Evolutionary conservation across 768 basidiomycete species (phyloP).

Genomic region (Boletus tylopilopsis): DNA sequence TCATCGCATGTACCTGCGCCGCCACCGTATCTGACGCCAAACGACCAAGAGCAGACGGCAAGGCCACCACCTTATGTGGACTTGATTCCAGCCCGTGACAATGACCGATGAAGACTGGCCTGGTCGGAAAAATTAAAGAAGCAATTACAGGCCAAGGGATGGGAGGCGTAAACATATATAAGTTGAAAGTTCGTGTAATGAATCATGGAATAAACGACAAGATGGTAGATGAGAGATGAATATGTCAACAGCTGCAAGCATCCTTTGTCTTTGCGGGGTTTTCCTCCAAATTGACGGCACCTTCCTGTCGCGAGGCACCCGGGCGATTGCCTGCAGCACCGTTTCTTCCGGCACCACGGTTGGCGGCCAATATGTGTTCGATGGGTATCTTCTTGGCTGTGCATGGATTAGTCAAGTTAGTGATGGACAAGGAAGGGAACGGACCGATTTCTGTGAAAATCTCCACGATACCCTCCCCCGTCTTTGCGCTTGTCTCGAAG

Average conservation of each 20-base stretch:
- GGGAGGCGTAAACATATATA: conserved; percentile 23
- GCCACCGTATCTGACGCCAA: conserved; percentile 65
- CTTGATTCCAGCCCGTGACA: conserved; percentile 27
- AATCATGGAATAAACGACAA: conserved; percentile 18
- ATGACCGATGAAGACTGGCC: background rate
- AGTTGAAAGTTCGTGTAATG: conserved; percentile 19
- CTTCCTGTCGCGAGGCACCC: conserved; percentile 47
- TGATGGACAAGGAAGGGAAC: conserved; percentile 18
- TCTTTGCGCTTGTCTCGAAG: conserved; percentile 98
- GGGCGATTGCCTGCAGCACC: conserved; percentile 52
- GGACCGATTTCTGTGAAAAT: conserved; percentile 97
- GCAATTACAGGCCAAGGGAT: conserved; percentile 26
- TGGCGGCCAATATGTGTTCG: conserved; percentile 88
- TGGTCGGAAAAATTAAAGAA: conserved; percentile 19
- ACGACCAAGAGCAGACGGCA: conserved; percentile 50
- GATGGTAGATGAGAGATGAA: conserved; percentile 13
- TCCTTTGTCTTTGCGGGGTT: conserved; percentile 64
- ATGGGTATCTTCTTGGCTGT: conserved; percentile 85
- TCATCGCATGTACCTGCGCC: conserved; percentile 60
- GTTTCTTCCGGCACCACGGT: conserved; percentile 61
- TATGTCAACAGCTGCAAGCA: conserved; percentile 73
- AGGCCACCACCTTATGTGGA: conserved; percentile 65
- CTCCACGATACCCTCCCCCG: conserved; percentile 91
- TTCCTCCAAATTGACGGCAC: conserved; percentile 68
- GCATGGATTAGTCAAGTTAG: background rate